These are phyloP conservation scores for Cladophialophora carrionii DNA, from an alignment of 2,329 filamentous ascomycete genomes.

Conservation along the genomic window DNA sequence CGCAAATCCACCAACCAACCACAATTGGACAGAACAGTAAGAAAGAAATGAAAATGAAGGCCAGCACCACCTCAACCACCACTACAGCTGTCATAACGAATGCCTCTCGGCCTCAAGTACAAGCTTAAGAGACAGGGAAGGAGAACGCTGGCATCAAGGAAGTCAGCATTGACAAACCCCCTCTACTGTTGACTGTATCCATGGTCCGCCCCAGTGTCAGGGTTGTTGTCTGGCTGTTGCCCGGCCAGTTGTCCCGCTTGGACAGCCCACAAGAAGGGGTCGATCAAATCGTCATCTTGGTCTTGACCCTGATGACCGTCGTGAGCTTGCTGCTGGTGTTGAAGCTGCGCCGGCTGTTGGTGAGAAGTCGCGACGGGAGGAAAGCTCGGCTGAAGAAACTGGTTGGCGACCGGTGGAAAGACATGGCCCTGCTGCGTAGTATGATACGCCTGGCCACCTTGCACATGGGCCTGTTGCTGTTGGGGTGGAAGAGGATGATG, in stretches of 20 bases:
- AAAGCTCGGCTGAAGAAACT: too few relatives aligned
- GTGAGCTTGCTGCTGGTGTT: background rate
- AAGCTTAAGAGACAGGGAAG: too few relatives aligned
- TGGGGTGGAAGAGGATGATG: background rate
- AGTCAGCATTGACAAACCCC: background rate
- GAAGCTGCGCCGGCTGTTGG: too few relatives aligned
- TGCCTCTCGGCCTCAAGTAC: background rate
- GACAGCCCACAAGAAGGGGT: too few relatives aligned
- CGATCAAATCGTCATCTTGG: too few relatives aligned
- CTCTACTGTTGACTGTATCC: background rate
- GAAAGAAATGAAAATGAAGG: background rate
- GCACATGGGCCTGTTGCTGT: background rate
- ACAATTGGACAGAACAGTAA: background rate
- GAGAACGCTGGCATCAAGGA: background rate
- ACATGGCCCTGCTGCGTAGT: background rate
- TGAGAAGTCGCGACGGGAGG: too few relatives aligned
- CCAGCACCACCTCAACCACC: background rate
- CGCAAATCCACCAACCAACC: background rate
- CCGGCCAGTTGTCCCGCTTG: too few relatives aligned
- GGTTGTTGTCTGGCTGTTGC: too few relatives aligned
- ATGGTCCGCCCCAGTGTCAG: background rate
- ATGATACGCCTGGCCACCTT: background rate
- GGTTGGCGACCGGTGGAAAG: too few relatives aligned
- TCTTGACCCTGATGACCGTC: too few relatives aligned
- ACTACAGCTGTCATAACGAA: background rate